Base-by-base conservation (phyloP, 345 rosid genomes). In the Capsella bursapastoris region DNA sequence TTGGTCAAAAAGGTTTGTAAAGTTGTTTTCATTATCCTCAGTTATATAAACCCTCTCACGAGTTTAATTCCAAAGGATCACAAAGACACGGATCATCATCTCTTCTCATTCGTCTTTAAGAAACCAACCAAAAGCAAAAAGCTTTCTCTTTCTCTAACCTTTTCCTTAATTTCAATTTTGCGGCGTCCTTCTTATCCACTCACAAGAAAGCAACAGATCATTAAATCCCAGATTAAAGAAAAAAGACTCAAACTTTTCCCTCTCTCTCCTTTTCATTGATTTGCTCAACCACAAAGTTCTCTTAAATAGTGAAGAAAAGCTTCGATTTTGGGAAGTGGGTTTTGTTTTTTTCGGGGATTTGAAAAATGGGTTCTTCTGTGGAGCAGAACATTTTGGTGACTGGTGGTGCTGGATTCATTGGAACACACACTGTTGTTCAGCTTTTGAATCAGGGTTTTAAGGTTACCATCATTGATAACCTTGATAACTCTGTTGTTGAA, bases 371-470 rank as follows among this genome's bases (percentile, higher is more conserved):
- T 57, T 68, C 80, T 48, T 71, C 78, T n/a, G 77, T 78, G 12
- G 88, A 79, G 44, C 84, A 78, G 75, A 79, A 69, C 22, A 83
- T 95, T 73, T 89, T 95, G 61, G 99, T 95, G 31, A 95, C 99
- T 25, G 97, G 97, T 35, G 97, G 99, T 37, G 99, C 99, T 64
- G 99, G 99, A 9, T 95, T 91, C 82, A 90, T 95, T 58, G 97
- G 99, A 1, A 90, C 96, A 29, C 97, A 95, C 79, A 87, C 97
- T 27, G 92, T 83, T 44, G 88, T 92, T 41, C 97, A 89, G 86
- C 97, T 95, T 13, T 89, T 95, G 53, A 79, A 83, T 11, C 89
- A 79, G 34, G 96, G 97, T 43, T 95, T 87, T 78, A 83, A 72
- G 76, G 99, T 95, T 69, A 73, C 89, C 2, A 84, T 95, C 74